Evolutionary conservation across 192 early-diverging fungal genomes (phyloP).

Genomic region (Backusella tarrabulga): DNA sequence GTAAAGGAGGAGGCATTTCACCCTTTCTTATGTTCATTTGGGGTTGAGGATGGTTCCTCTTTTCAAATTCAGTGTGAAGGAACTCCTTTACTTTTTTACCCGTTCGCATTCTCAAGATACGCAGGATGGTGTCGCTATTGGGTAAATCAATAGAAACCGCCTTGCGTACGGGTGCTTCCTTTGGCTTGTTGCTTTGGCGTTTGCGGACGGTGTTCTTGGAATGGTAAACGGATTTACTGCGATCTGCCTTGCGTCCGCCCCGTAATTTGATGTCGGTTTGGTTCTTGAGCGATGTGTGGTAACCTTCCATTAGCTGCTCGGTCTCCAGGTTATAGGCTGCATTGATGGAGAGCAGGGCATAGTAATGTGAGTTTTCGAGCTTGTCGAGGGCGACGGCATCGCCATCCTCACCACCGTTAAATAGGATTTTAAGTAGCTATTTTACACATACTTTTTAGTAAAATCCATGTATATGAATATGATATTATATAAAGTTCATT

Average conservation of each 20-base stretch:
- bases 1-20: background rate
- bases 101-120: conserved; percentile 48
- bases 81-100: conserved; percentile 45
- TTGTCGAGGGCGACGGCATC: conserved; percentile 62
- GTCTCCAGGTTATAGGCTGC: conserved; percentile 67
- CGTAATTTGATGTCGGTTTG: conserved; percentile 31
- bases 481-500: too few relatives aligned
- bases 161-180: background rate
- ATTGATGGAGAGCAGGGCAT: conserved; percentile 60
- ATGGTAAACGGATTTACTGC: conserved; percentile 40
- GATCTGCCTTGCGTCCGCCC: conserved; percentile 39
- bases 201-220: conserved; percentile 33
- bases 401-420: conserved; percentile 69
- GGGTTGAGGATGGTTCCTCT: conserved; percentile 24
- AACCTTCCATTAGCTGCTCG: conserved; percentile 62
- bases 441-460: background rate
- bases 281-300: conserved; percentile 39
- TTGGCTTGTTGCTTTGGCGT: background rate
- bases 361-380: conserved; percentile 64
- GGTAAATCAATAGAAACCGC: conserved; percentile 38
- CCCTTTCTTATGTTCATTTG: background rate
- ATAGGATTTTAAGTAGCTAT: conserved; percentile 63
- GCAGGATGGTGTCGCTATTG: conserved; percentile 45
- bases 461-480: too few relatives aligned
- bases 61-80: conserved; percentile 37